A percentile compares a stretch with the other conserved stretches of the same genome.
Evolutionary conservation across 345 rosid species (phyloP).

Genomic region (Gossypium raimondii): DNA sequence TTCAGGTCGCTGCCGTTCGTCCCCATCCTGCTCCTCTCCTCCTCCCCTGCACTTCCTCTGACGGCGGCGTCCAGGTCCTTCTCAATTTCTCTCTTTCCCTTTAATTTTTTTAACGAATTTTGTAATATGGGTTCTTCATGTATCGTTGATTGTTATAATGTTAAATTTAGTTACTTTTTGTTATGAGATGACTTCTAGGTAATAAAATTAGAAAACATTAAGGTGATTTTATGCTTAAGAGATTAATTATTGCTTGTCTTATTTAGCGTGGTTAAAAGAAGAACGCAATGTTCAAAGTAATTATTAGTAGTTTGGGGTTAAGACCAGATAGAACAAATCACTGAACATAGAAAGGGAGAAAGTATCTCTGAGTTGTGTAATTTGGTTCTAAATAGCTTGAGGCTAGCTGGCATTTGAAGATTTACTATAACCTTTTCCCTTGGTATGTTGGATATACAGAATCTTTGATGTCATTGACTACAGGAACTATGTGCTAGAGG

Average conservation of each 20-base stretch:
- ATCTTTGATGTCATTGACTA: conserved; percentile 5
- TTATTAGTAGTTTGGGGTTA: neutral
- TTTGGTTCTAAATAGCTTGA: neutral
- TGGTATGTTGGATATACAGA: neutral
- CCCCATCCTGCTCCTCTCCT: conserved; percentile 57
- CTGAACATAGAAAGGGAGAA: neutral
- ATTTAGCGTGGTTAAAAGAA: neutral
- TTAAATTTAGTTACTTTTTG: neutral
- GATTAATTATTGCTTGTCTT: neutral
- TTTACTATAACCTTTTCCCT: neutral
- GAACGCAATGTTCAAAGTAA: neutral
- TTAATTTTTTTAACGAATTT: neutral
- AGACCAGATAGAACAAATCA: neutral
- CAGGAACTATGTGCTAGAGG: neutral
- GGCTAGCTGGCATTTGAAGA: neutral
- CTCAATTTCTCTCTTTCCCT: neutral
- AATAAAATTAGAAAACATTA: neutral
- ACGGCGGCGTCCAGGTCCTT: conserved; percentile 90
- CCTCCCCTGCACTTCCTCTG: conserved; percentile 60
- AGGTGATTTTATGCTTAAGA: neutral
- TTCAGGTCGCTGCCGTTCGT: conserved; percentile 51
- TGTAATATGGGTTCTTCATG: neutral
- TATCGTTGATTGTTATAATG: neutral
- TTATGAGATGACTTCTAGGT: conserved; percentile 8
- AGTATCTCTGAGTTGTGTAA: neutral